Evolutionary conservation across 305 asterid genomes (phyloP), one percentile per base, ranked within the genome.

Genomic region (Fraxinus angustifolia): DNA sequence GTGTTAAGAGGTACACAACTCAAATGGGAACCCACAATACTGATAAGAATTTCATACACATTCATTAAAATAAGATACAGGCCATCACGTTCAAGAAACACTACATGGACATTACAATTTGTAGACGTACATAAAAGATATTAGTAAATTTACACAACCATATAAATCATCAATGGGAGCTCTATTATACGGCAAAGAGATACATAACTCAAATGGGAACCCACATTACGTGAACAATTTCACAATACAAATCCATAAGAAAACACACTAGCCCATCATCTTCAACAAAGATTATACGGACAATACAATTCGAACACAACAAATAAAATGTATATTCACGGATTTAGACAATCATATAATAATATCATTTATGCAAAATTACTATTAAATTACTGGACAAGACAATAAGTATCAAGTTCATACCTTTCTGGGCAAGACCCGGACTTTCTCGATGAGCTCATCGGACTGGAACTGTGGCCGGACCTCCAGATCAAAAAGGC

Each of bases 391-490:
- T 30, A 5, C 1, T 30, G 7, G 74, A 34, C 2, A 60, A 40
- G 3, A 23, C 31, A 79, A 12, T 42, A 2, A 67, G 79, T 45
- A 33, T 62, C 28, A 60, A 74, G 3, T 45, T 12, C 81, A 77
- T 86, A 94, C 97, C 93, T 75, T 70, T 86, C 96, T 87, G 75
- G 97, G 97, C 89, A 94, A 84, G 56, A 96, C 98, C 11, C 98
- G 92, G 67, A 91, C 95, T 85, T 87, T 90, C 92, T 96, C 98
- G 65, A 96, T 77, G 38, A 89, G 30, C 2, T 94, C 93, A 53
- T 79, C 86, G 2, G 98, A 90, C 14, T 86, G 92, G 6, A 88
- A 85, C 26, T 92, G 88, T 28, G 94, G 78, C 14, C 90, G 91
- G 50, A 96, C 92, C 87, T 96, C 97, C 75, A 96, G 94, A 81